These are phyloP conservation scores for Blastocystis sp. DNA, from an alignment of 352 stramenopile genomes.

Conservation along the genomic window DNA sequence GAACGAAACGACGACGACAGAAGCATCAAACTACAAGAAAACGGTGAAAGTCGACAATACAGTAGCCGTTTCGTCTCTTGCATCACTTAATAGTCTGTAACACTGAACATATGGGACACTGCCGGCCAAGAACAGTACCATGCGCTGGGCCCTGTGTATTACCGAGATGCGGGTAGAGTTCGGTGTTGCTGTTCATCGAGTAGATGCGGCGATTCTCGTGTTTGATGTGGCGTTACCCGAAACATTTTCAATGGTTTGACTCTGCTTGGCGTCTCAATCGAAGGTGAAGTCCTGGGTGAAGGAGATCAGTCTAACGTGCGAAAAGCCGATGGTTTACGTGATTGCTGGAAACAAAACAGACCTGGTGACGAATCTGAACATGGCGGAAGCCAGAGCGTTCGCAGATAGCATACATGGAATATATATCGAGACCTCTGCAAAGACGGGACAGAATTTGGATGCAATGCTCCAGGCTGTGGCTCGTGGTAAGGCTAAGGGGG, in stretches of 20 bases:
- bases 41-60: conserved; percentile 23
- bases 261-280: neutral
- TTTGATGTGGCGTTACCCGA: conserved; percentile 49
- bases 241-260: conserved; percentile 54
- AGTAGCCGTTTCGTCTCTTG: neutral
- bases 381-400: conserved; percentile 12
- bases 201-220: conserved; percentile 57
- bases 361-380: neutral
- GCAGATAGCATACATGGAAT: conserved; percentile 42
- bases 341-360: conserved; percentile 58
- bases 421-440: conserved; percentile 54
- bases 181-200: neutral
- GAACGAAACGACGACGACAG: conserved; percentile 35
- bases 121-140: conserved; percentile 62
- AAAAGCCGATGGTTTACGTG: conserved; percentile 52
- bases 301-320: conserved; percentile 31
- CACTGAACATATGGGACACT: conserved; percentile 58
- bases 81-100: conserved; percentile 7
- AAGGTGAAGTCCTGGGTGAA: conserved; percentile 60
- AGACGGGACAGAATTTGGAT: conserved; percentile 50
- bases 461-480: conserved; percentile 1
- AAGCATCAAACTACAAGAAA: conserved; percentile 59
- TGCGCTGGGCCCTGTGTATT: conserved; percentile 48
- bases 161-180: conserved; percentile 48
- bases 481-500: neutral